Conservation (phyloP, 345 rosid genomes). For the Eucalyptus pauciflora region DNA sequence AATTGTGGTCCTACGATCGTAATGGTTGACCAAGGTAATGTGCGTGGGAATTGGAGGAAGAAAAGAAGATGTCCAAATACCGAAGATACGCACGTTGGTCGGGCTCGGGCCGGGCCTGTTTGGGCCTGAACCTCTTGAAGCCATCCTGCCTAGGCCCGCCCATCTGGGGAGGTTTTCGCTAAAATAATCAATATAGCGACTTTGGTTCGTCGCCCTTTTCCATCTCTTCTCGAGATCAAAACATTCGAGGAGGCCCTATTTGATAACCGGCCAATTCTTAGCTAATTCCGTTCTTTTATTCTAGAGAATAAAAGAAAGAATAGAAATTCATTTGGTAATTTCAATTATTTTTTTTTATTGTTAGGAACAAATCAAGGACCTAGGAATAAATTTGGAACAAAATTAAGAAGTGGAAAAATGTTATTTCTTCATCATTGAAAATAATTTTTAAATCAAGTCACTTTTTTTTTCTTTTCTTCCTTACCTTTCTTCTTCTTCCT, state of each 20-base stretch:
- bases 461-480: too few species aligned
- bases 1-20: neutral
- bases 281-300: too few species aligned
- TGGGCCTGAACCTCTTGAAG: neutral
- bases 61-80: neutral
- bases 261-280: too few species aligned
- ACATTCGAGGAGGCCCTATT: neutral
- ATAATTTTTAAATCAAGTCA: too few species aligned
- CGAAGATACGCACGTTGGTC: neutral
- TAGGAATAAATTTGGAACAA: too few species aligned
- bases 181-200: neutral
- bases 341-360: too few species aligned
- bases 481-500: too few species aligned
- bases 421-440: too few species aligned
- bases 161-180: neutral
- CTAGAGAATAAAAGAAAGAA: rapidly evolving
- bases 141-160: neutral
- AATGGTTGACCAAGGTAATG: neutral
- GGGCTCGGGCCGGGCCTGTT: neutral
- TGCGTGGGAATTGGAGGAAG: neutral
- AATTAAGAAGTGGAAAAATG: too few species aligned
- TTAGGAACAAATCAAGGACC: too few species aligned
- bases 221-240: neutral
- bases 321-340: too few species aligned
- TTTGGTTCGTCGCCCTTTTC: neutral